phyloP scores from a whole-genome alignment of 129 eudicot species.

The Tanacetum coccineum region DNA sequence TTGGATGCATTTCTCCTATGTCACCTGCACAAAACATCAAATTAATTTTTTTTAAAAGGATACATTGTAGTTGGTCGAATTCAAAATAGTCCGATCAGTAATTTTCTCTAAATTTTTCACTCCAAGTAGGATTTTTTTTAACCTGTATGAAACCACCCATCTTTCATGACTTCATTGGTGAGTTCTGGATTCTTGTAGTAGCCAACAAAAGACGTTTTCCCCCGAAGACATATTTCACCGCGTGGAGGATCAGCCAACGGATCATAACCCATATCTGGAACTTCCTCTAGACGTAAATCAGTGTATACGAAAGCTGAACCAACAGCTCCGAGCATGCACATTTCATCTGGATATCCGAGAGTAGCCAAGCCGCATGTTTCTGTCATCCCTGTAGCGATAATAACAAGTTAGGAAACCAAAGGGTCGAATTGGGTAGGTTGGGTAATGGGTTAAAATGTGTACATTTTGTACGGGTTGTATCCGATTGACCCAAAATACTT shows the following conservation, averaged over 20 bases:
- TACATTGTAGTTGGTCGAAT: not conserved
- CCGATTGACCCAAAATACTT: not conserved
- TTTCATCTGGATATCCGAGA: constrained; percentile 80
- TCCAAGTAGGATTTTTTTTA: too few species aligned
- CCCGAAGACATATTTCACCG: constrained; percentile 80
- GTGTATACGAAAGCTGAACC: constrained; percentile 77
- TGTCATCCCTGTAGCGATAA: constrained; percentile 66
- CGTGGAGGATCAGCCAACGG: constrained; percentile 87
- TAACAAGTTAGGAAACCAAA: not conserved
- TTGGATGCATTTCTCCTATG: constrained; percentile 91
- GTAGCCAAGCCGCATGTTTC: constrained; percentile 94
- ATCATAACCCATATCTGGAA: constrained; percentile 89
- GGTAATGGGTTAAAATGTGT: not conserved
- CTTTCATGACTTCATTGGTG: constrained; percentile 64
- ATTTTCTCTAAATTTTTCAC: too few species aligned
- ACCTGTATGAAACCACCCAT: constrained; percentile 99
- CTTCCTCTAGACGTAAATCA: constrained; percentile 89
- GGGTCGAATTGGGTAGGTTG: not conserved
- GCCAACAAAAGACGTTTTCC: constrained; percentile 61
- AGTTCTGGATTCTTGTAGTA: constrained; percentile 88
- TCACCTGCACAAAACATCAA: constrained; percentile 53
- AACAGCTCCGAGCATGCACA: constrained; percentile 79
- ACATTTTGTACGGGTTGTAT: not conserved
- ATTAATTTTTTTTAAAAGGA: not conserved
- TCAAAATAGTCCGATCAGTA: too few species aligned